Evolutionary conservation across 306 rosid genomes (phyloP), one percentile per base, ranked within the genome.

Genomic region (cucumber (Cucumis sativus)): DNA sequence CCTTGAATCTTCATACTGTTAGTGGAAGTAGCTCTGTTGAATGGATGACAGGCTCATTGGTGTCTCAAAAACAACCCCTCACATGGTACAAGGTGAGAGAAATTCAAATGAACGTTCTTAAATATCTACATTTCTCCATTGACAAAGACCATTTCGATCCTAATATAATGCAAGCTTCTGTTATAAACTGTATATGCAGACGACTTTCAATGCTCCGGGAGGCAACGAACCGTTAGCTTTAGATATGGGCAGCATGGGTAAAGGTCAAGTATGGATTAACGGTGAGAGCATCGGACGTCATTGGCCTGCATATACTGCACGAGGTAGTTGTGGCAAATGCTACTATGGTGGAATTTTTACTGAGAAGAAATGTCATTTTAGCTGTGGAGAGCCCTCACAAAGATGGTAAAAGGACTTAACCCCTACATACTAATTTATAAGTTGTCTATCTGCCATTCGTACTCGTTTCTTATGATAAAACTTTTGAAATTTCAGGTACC

Each of bases 241-340:
- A 68, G 99, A 95, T 75, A 90, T 92, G 99, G 87, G 85, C 65
- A 85, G 87, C 90, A 95, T 95, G 99, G 99, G 97, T 77, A 95
- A 95, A 73, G 99, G 99, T 60, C 89, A 92, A 68, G 80, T 91
- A 37, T 95, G 99, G 99, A 79, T 95, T 55, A 95, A 95, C n/a
- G 97, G 97, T 33, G 90, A 76, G 39, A 90, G 92, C 86, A 92
- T 95, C 1, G 99, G 99, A 67, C 97, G 99, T 79, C 96, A 95
- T 81, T 90, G 92, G 97, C 93, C 99, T 1, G 93, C 74, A 73
- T 89, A 90, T 80, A 84, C 39, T 37, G 97, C 99, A 35, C 84
- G 5, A 0, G 99, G 96, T 18, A 51, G 33, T 43, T 95, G 99
- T 83, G 88, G 86, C 13, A 80, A 78, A 55, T 95, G 97, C 75